Base-by-base conservation (phyloP, 2,329 filamentous ascomycete species). In the Fusarium miscanthi region DNA sequence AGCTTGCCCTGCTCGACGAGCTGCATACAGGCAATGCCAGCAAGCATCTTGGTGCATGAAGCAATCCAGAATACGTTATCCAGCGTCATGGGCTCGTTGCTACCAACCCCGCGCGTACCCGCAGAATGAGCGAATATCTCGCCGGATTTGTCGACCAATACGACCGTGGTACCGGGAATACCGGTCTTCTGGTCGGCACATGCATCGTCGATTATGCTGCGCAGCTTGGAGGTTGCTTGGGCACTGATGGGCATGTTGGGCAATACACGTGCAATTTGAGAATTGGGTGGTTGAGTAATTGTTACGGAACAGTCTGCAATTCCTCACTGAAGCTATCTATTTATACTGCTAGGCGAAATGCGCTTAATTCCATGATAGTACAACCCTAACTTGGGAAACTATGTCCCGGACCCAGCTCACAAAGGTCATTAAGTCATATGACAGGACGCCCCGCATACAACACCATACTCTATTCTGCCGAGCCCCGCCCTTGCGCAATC, bases 1-100 rank as follows among this genome's bases (percentile, higher is more conserved):
- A 89, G 72, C 13, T 77, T 69, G 0, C 85, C 87, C 57, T 84
- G 79, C 74, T 90, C 88, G 3, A 90, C 87, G 2, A 88, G 83
- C 76, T 90, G 88, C 86, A 90, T 88, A 51, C 82, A 84, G 2
- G 87, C 86, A 19, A 89, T 78, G 0, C 83, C 86, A 0, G 83
- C 80, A 17, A 90, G 79, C 81, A 89, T 82, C 79, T 90, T 90
- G 21, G 88, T 89, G 74, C 86, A 88, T 1, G 87, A 88, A 0
- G 88, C 88, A 9, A 90, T 82, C 86, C 86, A 89, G 76, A 91
- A 92, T 2, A 89, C 81, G 13, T 83, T 89, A 42, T 93, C 89
- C 0, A 89, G 79, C 0, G 85, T 85, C 87, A 93, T 89, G 8
- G 85, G 81, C 49, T 89, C 85, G 1, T 81, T 72, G 5, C 81